These are phyloP conservation scores for Colletotrichum camelliae DNA, from an alignment of 2,329 filamentous ascomycete genomes.

Conservation along the genomic window DNA sequence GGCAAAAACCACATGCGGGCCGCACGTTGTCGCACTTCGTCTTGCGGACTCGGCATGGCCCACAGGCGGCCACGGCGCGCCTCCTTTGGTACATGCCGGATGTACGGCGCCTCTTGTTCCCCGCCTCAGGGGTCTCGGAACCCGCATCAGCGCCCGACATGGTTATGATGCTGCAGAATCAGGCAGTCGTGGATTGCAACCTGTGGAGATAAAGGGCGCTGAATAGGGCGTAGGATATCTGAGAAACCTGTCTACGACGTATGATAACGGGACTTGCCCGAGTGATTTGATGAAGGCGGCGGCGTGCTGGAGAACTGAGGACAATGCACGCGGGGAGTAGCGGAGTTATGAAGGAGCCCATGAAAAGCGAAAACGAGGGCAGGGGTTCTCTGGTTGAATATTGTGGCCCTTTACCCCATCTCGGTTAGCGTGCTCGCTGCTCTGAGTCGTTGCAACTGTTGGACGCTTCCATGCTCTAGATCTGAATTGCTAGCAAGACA, in stretches of 20 bases:
- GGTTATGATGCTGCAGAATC: neutral
- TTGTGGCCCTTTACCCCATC: neutral
- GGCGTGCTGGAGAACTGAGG: neutral
- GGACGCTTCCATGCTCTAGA: neutral
- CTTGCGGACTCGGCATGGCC: slow-evolving; percentile 39
- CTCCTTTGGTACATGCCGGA: slow-evolving; percentile 28
- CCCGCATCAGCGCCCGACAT: neutral
- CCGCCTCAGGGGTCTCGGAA: neutral
- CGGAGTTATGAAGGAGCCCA: slow-evolving; percentile 1
- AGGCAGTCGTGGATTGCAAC: neutral
- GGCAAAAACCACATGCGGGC: slow-evolving; percentile 40
- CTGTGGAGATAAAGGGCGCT: neutral
- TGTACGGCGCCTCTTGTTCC: slow-evolving; percentile 12
- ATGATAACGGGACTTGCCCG: neutral
- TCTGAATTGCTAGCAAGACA: neutral
- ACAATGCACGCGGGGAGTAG: neutral
- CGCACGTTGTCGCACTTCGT: slow-evolving; percentile 43
- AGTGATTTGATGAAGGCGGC: neutral
- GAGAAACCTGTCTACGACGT: neutral
- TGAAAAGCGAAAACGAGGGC: neutral
- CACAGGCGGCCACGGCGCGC: slow-evolving; percentile 38
- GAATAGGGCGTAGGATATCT: neutral
- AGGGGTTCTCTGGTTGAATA: neutral
- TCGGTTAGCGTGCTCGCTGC: neutral
- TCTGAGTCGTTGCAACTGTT: neutral